phyloP scores from a whole-genome alignment of 1,284 basidiomycete species.

The Pseudozyma tsukubaensis region DNA sequence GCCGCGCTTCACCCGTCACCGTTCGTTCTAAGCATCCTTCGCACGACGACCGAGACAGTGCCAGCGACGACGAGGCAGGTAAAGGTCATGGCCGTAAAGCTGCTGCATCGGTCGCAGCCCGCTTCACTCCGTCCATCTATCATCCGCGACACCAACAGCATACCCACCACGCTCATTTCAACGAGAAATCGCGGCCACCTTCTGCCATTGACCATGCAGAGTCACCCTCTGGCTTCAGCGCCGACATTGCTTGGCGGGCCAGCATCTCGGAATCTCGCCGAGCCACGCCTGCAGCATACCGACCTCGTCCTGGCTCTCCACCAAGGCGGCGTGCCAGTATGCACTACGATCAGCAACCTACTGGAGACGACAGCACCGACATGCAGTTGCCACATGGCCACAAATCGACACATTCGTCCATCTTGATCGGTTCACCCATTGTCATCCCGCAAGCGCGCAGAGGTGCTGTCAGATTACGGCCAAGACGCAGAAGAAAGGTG shows the following conservation, averaged over 20 bases:
- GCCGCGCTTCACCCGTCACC: slow-evolving; percentile 45
- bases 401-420: slow-evolving; percentile 45
- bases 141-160: slow-evolving; percentile 20
- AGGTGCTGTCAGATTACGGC: slow-evolving; percentile 47
- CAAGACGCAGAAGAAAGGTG: slow-evolving; percentile 24
- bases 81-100: slow-evolving; percentile 56
- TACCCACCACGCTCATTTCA: slow-evolving; percentile 22
- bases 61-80: slow-evolving; percentile 57
- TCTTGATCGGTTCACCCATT: slow-evolving; percentile 55
- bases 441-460: slow-evolving; percentile 59
- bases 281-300: slow-evolving; percentile 53
- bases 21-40: slow-evolving; percentile 24
- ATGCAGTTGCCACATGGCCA: slow-evolving; percentile 25
- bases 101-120: slow-evolving; percentile 21
- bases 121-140: slow-evolving; percentile 47
- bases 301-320: slow-evolving; percentile 39
- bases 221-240: slow-evolving; percentile 19
- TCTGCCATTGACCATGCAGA: slow-evolving; percentile 21
- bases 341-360: slow-evolving; percentile 24
- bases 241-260: slow-evolving; percentile 27
- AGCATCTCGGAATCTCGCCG: slow-evolving; percentile 45
- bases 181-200: slow-evolving; percentile 6
- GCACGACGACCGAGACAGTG: slow-evolving; percentile 23
- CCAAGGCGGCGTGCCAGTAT: slow-evolving; percentile 29
- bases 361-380: slow-evolving; percentile 43